Evolutionary conservation across 805 yeast genomes (phyloP), one percentile per base, ranked within the genome.

Genomic region (Wickerhamomyces chambardii): DNA sequence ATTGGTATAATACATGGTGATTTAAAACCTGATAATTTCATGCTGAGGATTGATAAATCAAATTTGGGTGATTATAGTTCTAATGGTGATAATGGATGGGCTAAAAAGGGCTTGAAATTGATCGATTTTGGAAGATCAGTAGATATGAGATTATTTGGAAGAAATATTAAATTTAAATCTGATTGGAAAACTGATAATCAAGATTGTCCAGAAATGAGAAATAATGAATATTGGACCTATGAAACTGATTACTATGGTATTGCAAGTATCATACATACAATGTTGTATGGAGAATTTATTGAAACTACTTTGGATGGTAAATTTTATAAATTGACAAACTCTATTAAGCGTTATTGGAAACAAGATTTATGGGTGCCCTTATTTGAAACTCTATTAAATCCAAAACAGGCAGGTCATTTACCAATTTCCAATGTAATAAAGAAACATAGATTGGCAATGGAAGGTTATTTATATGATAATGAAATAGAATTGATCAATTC

Each of bases 51-150:
- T 29, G 58, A 61, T 15, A 68, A 64, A 37, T 46, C 50, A 26
- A 40, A 55, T 1, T 48, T 56, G 16, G 71, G 70, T 1, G 36
- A 45, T 0, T 41, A 56, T 28, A 73, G 68, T n/a, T 40, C 56
- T 1, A 48, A 56, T 17, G 71, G 70, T 1, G 36, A 45, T 0
- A 41, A 56, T 28, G 73, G 68, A 24, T 75, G 84, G 83, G 35
- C 46, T 16, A 41, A 55, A 3, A 69, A 73, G 37, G 82, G 84
- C 0, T 55, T 83, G 14, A 67, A 69, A 27, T 51, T 87, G 30
- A 82, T 86, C 43, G 95, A 86, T 56, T 87, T 83, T 58, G 94
- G 94, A 4, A 66, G 89, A 42, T 75, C 90, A 0, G 70, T 85
- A 19, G 96, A 87, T 51, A 55, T 83, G 57, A 60, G 68, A 0